Percentiles rank a stretch among this genome's conserved stretches.
These are phyloP conservation scores for Ailanthus altissimus DNA, from an alignment of 345 rosid species.

Conservation along the genomic window DNA sequence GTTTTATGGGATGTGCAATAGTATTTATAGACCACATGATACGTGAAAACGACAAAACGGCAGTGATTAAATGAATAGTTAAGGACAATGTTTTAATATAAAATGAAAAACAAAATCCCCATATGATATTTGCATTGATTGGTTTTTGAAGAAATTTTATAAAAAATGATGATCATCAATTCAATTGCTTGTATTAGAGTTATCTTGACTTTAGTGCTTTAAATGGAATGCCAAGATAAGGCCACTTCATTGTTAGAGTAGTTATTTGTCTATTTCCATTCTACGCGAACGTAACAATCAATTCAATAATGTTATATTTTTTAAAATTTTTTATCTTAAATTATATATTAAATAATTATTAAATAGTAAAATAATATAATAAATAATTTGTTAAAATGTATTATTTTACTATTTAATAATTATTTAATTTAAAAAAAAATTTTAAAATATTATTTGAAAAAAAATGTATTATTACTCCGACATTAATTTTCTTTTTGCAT, in stretches of 20 bases:
- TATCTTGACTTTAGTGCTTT: not conserved
- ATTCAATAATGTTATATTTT: too few relatives aligned
- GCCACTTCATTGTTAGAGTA: not conserved
- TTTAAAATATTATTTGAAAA: too few relatives aligned
- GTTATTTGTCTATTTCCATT: conserved; percentile 21
- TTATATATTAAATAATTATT: too few relatives aligned
- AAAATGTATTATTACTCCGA: too few relatives aligned
- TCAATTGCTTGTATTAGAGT: conserved; percentile 6
- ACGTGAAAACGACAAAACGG: not conserved
- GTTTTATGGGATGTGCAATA: not conserved
- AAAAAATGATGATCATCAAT: not conserved
- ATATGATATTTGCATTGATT: not conserved
- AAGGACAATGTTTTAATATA: not conserved
- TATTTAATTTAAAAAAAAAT: too few relatives aligned
- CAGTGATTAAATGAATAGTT: not conserved
- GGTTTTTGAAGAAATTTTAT: not conserved
- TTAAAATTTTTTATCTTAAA: too few relatives aligned
- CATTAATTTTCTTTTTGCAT: not conserved
- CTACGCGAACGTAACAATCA: not conserved
- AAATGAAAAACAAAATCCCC: not conserved
- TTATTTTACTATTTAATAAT: too few relatives aligned
- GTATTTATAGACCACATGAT: conserved; percentile 6
- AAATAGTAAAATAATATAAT: too few relatives aligned
- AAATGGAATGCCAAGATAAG: not conserved
- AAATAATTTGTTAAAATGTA: too few relatives aligned